Percentiles rank a stretch among this genome's conserved stretches.
These are phyloP conservation scores for Malus asiatica DNA, from an alignment of 306 rosid species.

Conservation along the genomic window DNA sequence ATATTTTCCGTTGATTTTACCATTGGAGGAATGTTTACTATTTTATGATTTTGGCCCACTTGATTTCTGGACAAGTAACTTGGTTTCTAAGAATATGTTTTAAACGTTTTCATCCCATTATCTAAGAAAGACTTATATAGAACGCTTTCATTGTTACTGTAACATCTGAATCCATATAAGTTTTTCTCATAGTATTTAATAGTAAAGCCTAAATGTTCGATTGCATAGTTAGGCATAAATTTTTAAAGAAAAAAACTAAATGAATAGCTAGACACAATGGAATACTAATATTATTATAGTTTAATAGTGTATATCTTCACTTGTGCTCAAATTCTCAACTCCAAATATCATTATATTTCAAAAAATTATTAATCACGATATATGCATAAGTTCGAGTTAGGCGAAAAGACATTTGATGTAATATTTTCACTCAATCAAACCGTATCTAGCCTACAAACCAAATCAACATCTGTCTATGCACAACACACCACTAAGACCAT, in stretches of 20 bases:
- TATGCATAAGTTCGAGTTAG: too few relatives aligned
- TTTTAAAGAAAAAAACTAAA: too few relatives aligned
- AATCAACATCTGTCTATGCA: not conserved
- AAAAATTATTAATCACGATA: too few relatives aligned
- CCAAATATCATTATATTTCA: too few relatives aligned
- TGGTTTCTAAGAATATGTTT: not conserved
- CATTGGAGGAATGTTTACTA: not conserved
- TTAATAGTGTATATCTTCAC: too few relatives aligned
- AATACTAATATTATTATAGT: too few relatives aligned
- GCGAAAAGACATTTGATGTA: not conserved
- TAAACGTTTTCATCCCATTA: not conserved
- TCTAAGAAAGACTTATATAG: accelerated
- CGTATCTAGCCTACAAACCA: not conserved
- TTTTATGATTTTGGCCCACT: not conserved
- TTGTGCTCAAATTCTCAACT: too few relatives aligned
- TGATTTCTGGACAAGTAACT: not conserved
- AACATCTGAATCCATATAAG: too few relatives aligned
- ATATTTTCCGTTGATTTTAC: not conserved
- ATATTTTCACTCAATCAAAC: too few relatives aligned
- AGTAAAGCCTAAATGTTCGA: too few relatives aligned
- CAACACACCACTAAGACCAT: not conserved
- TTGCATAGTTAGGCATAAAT: too few relatives aligned
- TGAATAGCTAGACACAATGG: not conserved
- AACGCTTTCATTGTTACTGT: accelerated
- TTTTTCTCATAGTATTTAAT: too few relatives aligned